Base-by-base conservation (phyloP, 768 basidiomycete species). In the Rhodotorula graminis region DNA sequence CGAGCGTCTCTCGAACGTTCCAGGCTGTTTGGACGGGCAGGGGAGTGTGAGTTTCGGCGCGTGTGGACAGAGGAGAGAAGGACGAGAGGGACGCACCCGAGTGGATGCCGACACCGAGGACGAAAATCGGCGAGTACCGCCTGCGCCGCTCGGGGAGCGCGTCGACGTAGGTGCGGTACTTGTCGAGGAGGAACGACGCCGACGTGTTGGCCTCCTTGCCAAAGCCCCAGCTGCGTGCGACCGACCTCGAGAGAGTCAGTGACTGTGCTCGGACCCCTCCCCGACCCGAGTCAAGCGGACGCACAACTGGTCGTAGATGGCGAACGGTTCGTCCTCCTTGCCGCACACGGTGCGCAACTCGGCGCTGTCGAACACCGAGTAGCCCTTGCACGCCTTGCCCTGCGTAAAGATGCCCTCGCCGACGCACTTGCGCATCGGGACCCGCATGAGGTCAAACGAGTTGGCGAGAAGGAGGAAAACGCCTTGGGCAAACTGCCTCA, bases 401-500 rank as follows among this genome's bases (percentile, higher is more conserved):
- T 67, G 44, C 19, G 58, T 67, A 58, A 67, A 67, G 47, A 67
- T 18, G 5, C 21, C 8, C n/a, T 60, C 49, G 25, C 65, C 65
- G 25, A 16, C 19, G 49, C 65, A 67, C 33, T n/a, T 11, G 42
- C 42, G 37, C 19, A 60, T 46, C 19, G 49, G 16, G 5, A 11
- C 31, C 10, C 27, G 18, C 11, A 60, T 49, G 27, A 49, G 49
- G 27, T 31, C 49, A 49, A 67, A 53, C 31, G 33, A 27, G 23
- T 46, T 16, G 25, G 58, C 31, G 47, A 67, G 58, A 16, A 67
- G 47, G 19, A 67, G 57, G 59, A 50, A 60, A 7, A 67, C 31
- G 21, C 65, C 65, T 31, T 67, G 65, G 3, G 65, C 37, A n/a
- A 67, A 60, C n/a, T 67, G 65, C 6, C 65, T 58, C 65, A 52